Conservation (phyloP, 805 yeast genomes). For the Saturnispora dispora region DNA sequence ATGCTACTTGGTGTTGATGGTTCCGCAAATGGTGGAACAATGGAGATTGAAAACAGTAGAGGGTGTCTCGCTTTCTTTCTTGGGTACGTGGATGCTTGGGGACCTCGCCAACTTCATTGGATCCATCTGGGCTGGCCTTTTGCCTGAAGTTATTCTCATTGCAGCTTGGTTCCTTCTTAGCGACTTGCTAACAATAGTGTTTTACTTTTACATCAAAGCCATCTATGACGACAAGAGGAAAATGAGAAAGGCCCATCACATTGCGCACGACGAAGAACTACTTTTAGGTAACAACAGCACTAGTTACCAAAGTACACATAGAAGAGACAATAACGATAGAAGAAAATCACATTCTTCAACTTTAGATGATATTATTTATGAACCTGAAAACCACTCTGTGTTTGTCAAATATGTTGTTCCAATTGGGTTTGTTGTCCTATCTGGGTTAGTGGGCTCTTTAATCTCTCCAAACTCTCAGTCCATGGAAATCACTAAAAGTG, state of each 20-base stretch:
- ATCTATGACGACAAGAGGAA: conserved; percentile 31
- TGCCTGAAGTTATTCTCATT: conserved; percentile 60
- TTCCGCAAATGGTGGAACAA: conserved; percentile 75
- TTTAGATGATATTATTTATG: conserved; percentile 41
- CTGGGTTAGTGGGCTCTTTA: conserved; percentile 55
- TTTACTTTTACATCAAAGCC: conserved; percentile 50
- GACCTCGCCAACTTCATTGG: conserved; percentile 63
- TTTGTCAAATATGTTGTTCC: conserved; percentile 50
- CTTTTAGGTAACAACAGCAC: conserved; percentile 22
- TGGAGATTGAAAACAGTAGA: conserved; percentile 70
- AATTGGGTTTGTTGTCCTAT: conserved; percentile 46
- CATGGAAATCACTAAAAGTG: conserved; percentile 10
- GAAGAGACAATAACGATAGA: conserved; percentile 7
- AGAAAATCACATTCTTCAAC: conserved; percentile 35
- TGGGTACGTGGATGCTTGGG: conserved; percentile 63
- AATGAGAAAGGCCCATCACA: conserved; percentile 8
- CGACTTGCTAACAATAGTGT: conserved; percentile 53
- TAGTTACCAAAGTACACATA: neutral
- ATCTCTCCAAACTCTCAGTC: conserved; percentile 31
- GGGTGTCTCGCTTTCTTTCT: conserved; percentile 63
- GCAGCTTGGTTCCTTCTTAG: conserved; percentile 75
- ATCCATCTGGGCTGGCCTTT: conserved; percentile 56
- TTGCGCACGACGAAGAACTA: conserved; percentile 21
- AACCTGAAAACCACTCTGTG: conserved; percentile 37
- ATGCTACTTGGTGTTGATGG: conserved; percentile 67